Base-by-base conservation (phyloP, 768 basidiomycete species). In the Mycena latifolia region DNA sequence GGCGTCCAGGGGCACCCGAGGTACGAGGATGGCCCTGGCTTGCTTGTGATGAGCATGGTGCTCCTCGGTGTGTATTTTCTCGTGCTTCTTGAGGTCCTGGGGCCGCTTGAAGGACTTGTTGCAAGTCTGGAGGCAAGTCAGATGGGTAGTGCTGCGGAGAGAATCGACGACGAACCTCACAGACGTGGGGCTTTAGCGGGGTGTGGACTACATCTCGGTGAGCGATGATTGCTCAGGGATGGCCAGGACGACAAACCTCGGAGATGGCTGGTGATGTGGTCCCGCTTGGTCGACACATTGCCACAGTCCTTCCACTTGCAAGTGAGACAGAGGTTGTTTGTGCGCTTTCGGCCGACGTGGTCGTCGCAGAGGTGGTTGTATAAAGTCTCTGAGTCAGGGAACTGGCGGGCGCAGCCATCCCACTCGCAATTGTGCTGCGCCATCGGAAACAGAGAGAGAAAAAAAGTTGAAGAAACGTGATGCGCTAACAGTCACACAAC, bases 81-180 rank as follows among this genome's bases (percentile, higher is more conserved):
- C 98, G 78, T 99, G 98, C 81, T 99, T 99, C 84, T 99, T 98
- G 77, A 99, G 87, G 78, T 99, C 98, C 79, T 99, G 98, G 0
- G 98, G 98, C 7, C 98, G 93, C 78, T 99, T 99, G 88, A 99
- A 99, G 0, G 95, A 89, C 75, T 99, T 99, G 72, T 91, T 90
- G 85, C 98, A 99, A 48, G 98, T 91, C 88, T 92, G 60, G 52
- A n/a, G 39, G 39, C 55, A 17, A 17, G 61, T 61, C 69, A 71
- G 72, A 14, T 39, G 37, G 66, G 64, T 62, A 65, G 67, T 59
- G 51, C 46, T 5, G 39, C 47, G 29, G 28, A 52, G 39, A 9
- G 31, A 39, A 28, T 11, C 48, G 27, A 41, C 52, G 22, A 67
- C 59, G 66, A 70, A 89, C 94, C 76, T 93, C 89, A 86, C 98